Percentiles rank a stretch among this genome's conserved stretches.
Evolutionary conservation across 2,329 filamentous ascomycete species (phyloP).

Genomic region (Drechslerella coelobrocha): DNA sequence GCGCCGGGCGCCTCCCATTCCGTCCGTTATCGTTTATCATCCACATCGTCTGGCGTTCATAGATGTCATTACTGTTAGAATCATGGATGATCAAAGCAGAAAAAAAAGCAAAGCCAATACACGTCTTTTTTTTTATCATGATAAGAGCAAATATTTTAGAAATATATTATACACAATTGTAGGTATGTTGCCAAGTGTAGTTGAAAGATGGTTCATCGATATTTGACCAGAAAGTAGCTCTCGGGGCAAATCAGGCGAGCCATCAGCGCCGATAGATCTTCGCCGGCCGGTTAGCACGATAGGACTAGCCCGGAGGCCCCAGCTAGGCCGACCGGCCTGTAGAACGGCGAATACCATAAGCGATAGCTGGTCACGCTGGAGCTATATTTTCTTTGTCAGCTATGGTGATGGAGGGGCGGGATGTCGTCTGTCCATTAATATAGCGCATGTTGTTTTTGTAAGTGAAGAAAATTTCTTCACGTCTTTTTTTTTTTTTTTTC

Average conservation of each 20-base stretch:
- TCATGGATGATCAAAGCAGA: slow-evolving; percentile 25
- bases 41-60: slow-evolving; percentile 47
- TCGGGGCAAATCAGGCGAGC: too few species aligned
- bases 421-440: slow-evolving; percentile 11
- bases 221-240: too few species aligned
- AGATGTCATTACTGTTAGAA: slow-evolving; percentile 42
- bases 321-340: slow-evolving; percentile 2
- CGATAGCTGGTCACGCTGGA: slow-evolving; percentile 22
- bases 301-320: not conserved
- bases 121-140: slow-evolving; percentile 2
- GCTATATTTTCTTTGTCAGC: slow-evolving; percentile 19
- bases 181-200: too few species aligned
- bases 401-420: slow-evolving; percentile 38
- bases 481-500: slow-evolving; percentile 9
- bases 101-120: slow-evolving; percentile 13
- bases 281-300: not conserved
- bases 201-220: too few species aligned
- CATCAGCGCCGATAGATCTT: not conserved
- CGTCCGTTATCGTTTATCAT: slow-evolving; percentile 10
- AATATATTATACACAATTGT: not conserved
- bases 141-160: not conserved
- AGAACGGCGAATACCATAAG: slow-evolving; percentile 41
- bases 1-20: not conserved
- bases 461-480: slow-evolving; percentile 11
- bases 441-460: not conserved